Base-by-base conservation (phyloP, 306 rosid genomes). In the Trifolium fragiferum region DNA sequence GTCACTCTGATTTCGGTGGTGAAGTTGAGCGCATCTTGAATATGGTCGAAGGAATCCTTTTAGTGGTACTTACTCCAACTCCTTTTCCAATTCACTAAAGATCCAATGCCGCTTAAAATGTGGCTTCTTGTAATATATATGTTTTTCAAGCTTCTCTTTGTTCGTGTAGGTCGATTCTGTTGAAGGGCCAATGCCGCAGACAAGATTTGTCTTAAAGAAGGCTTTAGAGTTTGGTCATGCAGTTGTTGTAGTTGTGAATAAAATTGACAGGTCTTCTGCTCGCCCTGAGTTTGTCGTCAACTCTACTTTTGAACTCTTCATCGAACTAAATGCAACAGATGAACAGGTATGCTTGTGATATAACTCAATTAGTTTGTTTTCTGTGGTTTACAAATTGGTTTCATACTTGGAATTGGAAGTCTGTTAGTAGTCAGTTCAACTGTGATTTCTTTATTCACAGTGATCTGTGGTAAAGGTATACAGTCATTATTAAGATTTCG, bases 181-280 rank as follows among this genome's bases (percentile, higher is more conserved):
- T 71, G 97, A 94, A 84, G 99, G 99, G 63, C 99, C 99, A 60
- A 94, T 94, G 99, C 99, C 99, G 27, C 99, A 94, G 80, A 94
- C 99, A 49, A 94, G 99, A 83, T 94, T 94, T 86, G 99, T 94
- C 76, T 84, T 94, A 86, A 94, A 94, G 90, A 94, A 94, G 82
- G 99, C 99, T 70, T 88, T 94, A 55, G 99, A 90, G 80, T 94
- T 91, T 72, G 99, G 99, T 20, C 99, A 88, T 81, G 88, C 99
- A 8, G 99, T 94, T 63, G 92, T 94, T n/a, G 99, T 94, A 67
- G 99, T 94, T 62, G 97, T 94, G 80, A 94, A 94, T 82, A 94
- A 94, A 84, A 94, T 94, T 73, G 99, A 94, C 19, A 90, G 99
- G 74, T 88, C 95, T 59, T 90, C 97, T 44, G 96, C 99, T 66